Percentiles rank a stretch among this genome's conserved stretches.
Evolutionary conservation across 2,329 filamentous ascomycete genomes (phyloP).

Genomic region (Aspergillus sp.): DNA sequence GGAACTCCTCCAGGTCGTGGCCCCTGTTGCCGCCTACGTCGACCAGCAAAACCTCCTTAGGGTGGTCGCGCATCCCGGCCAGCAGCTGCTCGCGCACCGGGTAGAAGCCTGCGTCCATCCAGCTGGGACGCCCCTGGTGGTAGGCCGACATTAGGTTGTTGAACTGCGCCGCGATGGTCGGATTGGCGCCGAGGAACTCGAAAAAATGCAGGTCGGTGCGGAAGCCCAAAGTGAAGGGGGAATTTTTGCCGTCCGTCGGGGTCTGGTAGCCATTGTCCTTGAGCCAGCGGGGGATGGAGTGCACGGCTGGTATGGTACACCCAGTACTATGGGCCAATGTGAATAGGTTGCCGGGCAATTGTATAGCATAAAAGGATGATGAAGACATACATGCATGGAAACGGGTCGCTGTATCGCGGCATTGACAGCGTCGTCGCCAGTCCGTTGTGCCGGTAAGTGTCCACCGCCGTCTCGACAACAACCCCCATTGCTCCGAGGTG

Average conservation of each 20-base stretch:
- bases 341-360: conserved; percentile 9
- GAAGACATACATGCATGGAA: conserved; percentile 10
- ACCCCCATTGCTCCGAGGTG: conserved; percentile 12
- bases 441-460: conserved; percentile 9
- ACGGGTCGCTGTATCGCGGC: conserved; percentile 11
- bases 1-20: conserved; percentile 35
- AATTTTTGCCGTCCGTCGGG: conserved; percentile 18
- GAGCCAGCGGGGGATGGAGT: conserved; percentile 19
- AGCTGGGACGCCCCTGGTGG: conserved; percentile 20
- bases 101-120: conserved; percentile 26
- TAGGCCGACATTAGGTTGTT: conserved; percentile 23
- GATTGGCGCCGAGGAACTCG: conserved; percentile 17
- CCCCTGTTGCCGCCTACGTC: conserved; percentile 39
- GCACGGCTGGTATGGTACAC: conserved; percentile 17
- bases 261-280: conserved; percentile 19
- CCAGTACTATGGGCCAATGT: conserved; percentile 16
- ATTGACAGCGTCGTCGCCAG: conserved; percentile 7
- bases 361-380: conserved; percentile 1
- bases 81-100: conserved; percentile 15
- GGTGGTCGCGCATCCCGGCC: conserved; percentile 1
- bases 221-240: conserved; percentile 20
- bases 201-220: conserved; percentile 21
- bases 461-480: conserved; percentile 9
- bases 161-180: conserved; percentile 13
- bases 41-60: conserved; percentile 25